phyloP scores from a whole-genome alignment of 2,329 filamentous ascomycete genomes.

The Moelleriella libera region DNA sequence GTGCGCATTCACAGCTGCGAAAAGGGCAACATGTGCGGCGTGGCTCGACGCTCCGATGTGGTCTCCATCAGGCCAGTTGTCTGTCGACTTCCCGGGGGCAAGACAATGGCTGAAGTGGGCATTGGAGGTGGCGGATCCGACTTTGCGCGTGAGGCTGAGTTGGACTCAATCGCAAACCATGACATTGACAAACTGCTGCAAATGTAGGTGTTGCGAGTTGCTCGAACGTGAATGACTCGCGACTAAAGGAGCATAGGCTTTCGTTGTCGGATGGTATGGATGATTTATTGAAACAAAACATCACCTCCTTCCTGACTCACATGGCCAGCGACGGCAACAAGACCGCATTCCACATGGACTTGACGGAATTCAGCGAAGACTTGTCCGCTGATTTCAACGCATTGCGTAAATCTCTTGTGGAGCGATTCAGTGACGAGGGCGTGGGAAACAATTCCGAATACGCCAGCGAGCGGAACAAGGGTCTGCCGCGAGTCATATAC shows the following conservation, averaged over 20 bases:
- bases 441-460: background rate
- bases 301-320: slow-evolving; percentile 6
- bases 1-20: slow-evolving; percentile 79
- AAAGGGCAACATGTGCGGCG: slow-evolving; percentile 47
- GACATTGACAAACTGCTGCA: slow-evolving; percentile 35
- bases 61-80: slow-evolving; percentile 73
- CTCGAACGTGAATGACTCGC: background rate
- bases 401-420: background rate
- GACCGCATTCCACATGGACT: slow-evolving; percentile 12
- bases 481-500: slow-evolving; percentile 27
- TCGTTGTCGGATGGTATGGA: slow-evolving; percentile 4
- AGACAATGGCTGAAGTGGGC: slow-evolving; percentile 57
- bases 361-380: slow-evolving; percentile 6
- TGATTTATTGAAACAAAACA: slow-evolving; percentile 1
- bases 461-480: background rate
- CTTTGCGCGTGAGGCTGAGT: slow-evolving; percentile 50
- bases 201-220: slow-evolving; percentile 11
- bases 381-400: slow-evolving; percentile 5
- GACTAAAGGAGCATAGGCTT: slow-evolving; percentile 7
- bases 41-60: slow-evolving; percentile 32
- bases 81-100: slow-evolving; percentile 43
- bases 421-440: background rate
- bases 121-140: slow-evolving; percentile 70
- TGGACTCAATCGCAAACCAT: slow-evolving; percentile 42
- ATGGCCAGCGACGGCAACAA: slow-evolving; percentile 10